A percentile compares a stretch with the other conserved stretches of the same genome.
These are phyloP conservation scores for Phaeodactylum tricornutum DNA, from an alignment of 108 stramenopile species.

Conservation along the genomic window DNA sequence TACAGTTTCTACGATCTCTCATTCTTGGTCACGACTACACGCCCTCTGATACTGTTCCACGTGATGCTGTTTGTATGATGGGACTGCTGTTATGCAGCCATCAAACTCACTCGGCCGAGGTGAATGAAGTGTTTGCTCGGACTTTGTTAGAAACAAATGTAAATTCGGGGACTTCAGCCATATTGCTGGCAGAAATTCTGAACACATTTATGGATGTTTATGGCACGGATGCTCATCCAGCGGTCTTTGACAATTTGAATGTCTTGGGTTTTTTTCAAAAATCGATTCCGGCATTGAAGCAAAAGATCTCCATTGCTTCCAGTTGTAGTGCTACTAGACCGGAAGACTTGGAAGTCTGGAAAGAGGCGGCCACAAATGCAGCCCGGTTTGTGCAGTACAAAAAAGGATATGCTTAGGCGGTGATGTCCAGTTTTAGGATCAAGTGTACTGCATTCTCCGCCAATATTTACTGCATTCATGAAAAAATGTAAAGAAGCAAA, in stretches of 20 bases:
- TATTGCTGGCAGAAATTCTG: constrained; percentile 23
- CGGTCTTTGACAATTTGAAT: constrained; percentile 21
- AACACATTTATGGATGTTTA: constrained; percentile 47
- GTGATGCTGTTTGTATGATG: constrained; percentile 26
- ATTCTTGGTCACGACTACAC: no score
- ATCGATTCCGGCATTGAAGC: constrained; percentile 1
- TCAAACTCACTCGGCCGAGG: constrained; percentile 15
- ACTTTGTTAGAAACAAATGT: neutral
- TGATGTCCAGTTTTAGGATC: no score
- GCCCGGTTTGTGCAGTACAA: constrained; percentile 51
- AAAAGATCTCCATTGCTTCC: neutral
- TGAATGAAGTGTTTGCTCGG: constrained; percentile 10
- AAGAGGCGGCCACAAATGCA: constrained; percentile 43
- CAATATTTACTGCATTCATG: no score
- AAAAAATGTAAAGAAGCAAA: no score
- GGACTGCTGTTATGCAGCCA: constrained; percentile 23
- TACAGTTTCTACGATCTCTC: no score
- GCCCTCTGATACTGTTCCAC: constrained; percentile 5
- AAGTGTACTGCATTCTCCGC: no score
- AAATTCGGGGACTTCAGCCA: neutral
- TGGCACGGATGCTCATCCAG: constrained; percentile 33
- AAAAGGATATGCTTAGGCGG: constrained; percentile 20
- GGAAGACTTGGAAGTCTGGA: constrained; percentile 35
- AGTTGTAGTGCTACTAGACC: neutral
- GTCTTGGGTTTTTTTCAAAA: constrained; percentile 30